Conservation (phyloP, 106 monocot genomes). For the Narthecium ossifragum region DNA sequence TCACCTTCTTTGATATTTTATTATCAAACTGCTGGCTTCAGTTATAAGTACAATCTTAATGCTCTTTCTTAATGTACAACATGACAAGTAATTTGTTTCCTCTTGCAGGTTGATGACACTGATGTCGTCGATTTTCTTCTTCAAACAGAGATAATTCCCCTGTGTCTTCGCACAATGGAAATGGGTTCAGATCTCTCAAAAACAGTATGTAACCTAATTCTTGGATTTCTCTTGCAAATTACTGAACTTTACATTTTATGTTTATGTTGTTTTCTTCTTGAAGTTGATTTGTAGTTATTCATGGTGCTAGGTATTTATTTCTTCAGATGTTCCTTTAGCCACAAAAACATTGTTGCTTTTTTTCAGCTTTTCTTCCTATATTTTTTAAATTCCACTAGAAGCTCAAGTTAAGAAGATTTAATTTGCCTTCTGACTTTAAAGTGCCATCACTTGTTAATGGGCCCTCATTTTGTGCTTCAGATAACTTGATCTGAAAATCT, state of each 20-base stretch:
- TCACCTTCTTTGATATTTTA: too few species aligned
- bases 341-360: neutral
- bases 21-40: too few species aligned
- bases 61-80: too few species aligned
- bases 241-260: neutral
- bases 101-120: conserved; percentile 64
- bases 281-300: neutral
- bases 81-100: neutral
- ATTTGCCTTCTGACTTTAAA: neutral
- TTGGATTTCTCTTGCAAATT: neutral
- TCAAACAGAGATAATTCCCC: conserved; percentile 71
- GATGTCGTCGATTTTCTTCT: conserved; percentile 73
- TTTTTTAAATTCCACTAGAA: neutral
- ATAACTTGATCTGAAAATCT: too few species aligned
- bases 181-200: conserved; percentile 73
- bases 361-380: neutral
- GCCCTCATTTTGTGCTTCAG: too few species aligned
- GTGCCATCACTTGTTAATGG: neutral
- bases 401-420: neutral
- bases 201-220: conserved; percentile 33
- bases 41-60: too few species aligned
- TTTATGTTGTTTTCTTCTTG: neutral
- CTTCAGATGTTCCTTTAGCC: neutral
- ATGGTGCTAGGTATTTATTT: neutral
- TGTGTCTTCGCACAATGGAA: conserved; percentile 79